Conservation (phyloP, 257 asterid genomes). For the Leptodermis oblonga region DNA sequence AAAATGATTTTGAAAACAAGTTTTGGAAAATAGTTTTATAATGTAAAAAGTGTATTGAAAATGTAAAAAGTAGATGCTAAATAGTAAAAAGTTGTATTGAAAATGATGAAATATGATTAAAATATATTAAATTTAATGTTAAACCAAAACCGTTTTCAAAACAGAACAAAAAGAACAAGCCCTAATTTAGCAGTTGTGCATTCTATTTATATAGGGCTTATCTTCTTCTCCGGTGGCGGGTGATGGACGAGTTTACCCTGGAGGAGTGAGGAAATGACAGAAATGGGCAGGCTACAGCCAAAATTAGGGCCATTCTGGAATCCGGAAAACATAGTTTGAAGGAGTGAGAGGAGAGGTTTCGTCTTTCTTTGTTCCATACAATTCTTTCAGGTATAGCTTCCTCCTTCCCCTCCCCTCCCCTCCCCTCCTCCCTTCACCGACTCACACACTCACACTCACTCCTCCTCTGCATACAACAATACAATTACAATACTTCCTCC, state of each 20-base stretch:
- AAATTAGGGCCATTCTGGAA: constrained; percentile 17
- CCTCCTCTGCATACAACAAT: background rate
- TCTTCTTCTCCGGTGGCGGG: background rate
- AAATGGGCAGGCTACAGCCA: constrained; percentile 1
- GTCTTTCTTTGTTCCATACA: background rate
- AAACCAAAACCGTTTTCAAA: too few relatives aligned
- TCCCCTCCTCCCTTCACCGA: background rate
- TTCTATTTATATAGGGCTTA: too few relatives aligned
- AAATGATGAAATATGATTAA: too few relatives aligned
- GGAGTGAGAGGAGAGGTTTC: background rate
- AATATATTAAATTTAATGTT: too few relatives aligned
- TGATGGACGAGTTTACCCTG: constrained; percentile 4
- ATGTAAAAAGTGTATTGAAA: too few relatives aligned
- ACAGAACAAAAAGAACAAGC: too few relatives aligned
- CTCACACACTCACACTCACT: background rate
- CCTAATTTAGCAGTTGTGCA: too few relatives aligned
- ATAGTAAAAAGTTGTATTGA: too few relatives aligned
- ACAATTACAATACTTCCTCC: background rate
- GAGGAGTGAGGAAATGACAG: background rate
- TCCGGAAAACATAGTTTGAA: background rate
- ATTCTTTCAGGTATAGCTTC: constrained; percentile 19
- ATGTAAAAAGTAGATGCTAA: too few relatives aligned
- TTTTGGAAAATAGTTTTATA: too few relatives aligned
- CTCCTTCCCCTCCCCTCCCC: constrained; percentile 8
- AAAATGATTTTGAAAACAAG: too few relatives aligned